These are phyloP conservation scores for Pseudonitzschia pungens DNA, from an alignment of 108 stramenopile species.

Conservation along the genomic window DNA sequence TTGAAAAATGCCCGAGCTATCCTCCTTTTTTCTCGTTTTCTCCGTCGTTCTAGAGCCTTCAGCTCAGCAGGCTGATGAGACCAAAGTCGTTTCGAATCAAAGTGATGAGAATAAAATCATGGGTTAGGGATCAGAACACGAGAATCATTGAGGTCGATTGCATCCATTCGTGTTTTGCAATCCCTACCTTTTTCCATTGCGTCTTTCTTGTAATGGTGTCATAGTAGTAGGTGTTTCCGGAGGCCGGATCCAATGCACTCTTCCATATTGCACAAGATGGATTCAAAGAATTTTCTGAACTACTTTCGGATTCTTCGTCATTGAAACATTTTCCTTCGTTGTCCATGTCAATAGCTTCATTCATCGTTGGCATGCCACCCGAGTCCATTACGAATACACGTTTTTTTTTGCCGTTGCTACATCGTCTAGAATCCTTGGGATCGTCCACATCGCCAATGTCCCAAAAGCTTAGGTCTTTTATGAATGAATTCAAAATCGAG, in stretches of 20 bases:
- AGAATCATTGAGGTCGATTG: neutral
- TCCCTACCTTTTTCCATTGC: constrained; percentile 55
- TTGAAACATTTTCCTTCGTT: neutral
- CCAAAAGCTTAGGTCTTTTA: constrained; percentile 15
- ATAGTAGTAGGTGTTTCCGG: constrained; percentile 74
- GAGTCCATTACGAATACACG: neutral
- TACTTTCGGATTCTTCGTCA: neutral
- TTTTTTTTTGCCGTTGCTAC: neutral
- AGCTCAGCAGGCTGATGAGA: constrained; percentile 31
- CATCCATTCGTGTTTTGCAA: neutral
- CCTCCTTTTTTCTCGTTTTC: constrained; percentile 23
- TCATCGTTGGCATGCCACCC: constrained; percentile 7
- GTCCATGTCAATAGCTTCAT: constrained; percentile 13
- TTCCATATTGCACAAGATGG: constrained; percentile 43
- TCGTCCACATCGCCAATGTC: neutral
- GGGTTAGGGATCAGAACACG: neutral
- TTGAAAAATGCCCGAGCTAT: constrained; percentile 36
- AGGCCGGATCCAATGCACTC: constrained; percentile 52
- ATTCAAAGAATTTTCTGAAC: neutral
- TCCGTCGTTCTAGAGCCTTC: constrained; percentile 25
- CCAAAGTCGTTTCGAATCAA: neutral
- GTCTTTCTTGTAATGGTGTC: constrained; percentile 48
- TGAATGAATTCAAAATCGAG: constrained; percentile 12
- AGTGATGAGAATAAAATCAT: neutral
- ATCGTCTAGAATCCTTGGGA: neutral